Evolutionary conservation across 2,329 filamentous ascomycete genomes (phyloP), one percentile per base, ranked within the genome.

Genomic region (Daldinia eschscholtzii): DNA sequence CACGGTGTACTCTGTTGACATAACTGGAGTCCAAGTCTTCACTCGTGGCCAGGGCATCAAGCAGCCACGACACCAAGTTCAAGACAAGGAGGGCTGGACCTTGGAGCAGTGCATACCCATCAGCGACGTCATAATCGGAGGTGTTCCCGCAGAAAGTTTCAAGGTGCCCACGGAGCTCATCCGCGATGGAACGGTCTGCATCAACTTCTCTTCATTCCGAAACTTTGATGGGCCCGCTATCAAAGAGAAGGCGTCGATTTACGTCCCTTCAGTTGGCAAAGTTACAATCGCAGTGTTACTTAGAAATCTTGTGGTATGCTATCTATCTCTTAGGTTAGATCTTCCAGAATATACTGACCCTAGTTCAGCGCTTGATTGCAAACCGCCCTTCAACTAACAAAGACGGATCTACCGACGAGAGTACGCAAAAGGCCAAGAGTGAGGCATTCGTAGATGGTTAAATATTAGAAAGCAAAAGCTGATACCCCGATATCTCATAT

Each of bases 121-220:
- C 67, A 97, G 94, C 78, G 96, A 99, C 79, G 95, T 98, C 18
- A 92, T 99, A 69, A 97, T 99, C 76, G 92, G 92, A 61, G 96
- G 96, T 72, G 96, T 99, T 1, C 96, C 96, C 0, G 89, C 90
- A 26, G 92, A 97, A 71, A 88, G 86, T 68, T 99, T 92, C 87
- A 98, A 98, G 84, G 92, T 99, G 28, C 93, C 94, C 5, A 92
- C 91, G 3, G 88, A 93, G 58, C 84, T 96, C 70, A 85, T 99
- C 76, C 89, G 93, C 53, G 93, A 97, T 64, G 96, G 96, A 55
- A 94, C 93, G 33, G 93, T 97, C n/a, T 99, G 96, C 85, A 94
- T 99, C 83, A 99, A 99, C 83, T 98, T 99, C 80, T 97, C 94
- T 6, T 97, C 93, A 58, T 93, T 92, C 81, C 93, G 94, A 84